A percentile compares a stretch with the other conserved stretches of the same genome.
Evolutionary conservation across 2,329 filamentous ascomycete species (phyloP).

Genomic region (Aureobasidium sp.): DNA sequence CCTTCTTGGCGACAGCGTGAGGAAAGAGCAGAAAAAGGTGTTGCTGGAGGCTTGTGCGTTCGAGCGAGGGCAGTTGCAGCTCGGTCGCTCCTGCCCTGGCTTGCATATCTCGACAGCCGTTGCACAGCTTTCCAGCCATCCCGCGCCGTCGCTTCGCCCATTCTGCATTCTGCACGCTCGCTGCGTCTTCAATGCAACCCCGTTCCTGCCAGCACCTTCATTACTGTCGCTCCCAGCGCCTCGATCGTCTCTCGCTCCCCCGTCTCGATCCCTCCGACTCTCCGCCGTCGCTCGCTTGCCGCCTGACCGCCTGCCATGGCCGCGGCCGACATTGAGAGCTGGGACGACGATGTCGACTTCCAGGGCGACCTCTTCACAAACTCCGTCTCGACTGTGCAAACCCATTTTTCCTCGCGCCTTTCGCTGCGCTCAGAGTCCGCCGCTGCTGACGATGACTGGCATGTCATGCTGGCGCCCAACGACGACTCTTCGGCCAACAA

Average conservation of each 20-base stretch:
- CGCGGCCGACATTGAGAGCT: conserved; percentile 60
- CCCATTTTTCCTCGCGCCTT: conserved; percentile 64
- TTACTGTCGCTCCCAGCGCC: conserved; percentile 6
- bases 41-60: background rate
- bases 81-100: background rate
- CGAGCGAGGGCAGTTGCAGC: background rate
- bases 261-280: background rate
- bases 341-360: conserved; percentile 45
- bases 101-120: conserved; percentile 7
- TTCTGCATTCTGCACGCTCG: background rate
- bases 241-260: conserved; percentile 1
- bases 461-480: conserved; percentile 73
- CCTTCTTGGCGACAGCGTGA: background rate
- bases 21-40: conserved; percentile 5
- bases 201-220: conserved; percentile 6
- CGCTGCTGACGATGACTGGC: conserved; percentile 74
- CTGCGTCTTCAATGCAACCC: conserved; percentile 4
- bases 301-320: conserved; percentile 40
- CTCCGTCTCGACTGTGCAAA: conserved; percentile 62
- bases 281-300: background rate
- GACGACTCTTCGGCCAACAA: conserved; percentile 77
- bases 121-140: conserved; percentile 5
- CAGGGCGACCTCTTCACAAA: conserved; percentile 62
- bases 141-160: background rate
- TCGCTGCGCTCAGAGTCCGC: conserved; percentile 75